Percentiles rank a stretch among this genome's conserved stretches.
Conservation (phyloP, 768 basidiomycete genomes). For the Hemileccinum impolitum region DNA sequence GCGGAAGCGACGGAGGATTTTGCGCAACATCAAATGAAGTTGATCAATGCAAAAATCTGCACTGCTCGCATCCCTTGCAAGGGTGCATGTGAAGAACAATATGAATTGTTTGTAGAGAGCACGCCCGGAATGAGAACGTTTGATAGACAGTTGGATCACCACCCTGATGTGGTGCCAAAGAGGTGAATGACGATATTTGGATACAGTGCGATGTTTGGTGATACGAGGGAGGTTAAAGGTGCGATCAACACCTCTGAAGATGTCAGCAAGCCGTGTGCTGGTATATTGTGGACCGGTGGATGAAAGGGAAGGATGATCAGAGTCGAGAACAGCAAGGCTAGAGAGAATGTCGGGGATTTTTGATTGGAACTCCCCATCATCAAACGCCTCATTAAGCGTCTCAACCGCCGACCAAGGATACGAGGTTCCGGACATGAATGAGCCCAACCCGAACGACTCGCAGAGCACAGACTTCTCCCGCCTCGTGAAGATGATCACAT, state of each 20-base stretch:
- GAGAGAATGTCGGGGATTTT: slow-evolving; percentile 21
- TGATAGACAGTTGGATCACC: slow-evolving; percentile 24
- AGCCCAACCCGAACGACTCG: slow-evolving; percentile 43
- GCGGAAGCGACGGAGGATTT: slow-evolving; percentile 14
- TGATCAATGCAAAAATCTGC: slow-evolving; percentile 14
- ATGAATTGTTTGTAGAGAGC: slow-evolving; percentile 46
- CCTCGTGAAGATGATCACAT: slow-evolving; percentile 37
- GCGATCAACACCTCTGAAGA: slow-evolving; percentile 14
- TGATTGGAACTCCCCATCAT: slow-evolving; percentile 10
- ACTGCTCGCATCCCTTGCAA: slow-evolving; percentile 19
- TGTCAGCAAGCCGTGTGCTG: slow-evolving; percentile 23
- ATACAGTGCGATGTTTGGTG: slow-evolving; percentile 11
- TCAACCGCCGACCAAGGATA: slow-evolving; percentile 21
- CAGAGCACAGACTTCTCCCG: slow-evolving; percentile 22
- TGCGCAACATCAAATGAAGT: slow-evolving; percentile 23
- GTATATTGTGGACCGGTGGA: slow-evolving; percentile 18
- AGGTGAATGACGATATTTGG: slow-evolving; percentile 28
- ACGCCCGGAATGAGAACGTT: slow-evolving; percentile 1
- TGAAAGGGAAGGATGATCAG: neutral
- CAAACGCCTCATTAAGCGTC: slow-evolving; percentile 5
- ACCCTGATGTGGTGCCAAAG: slow-evolving; percentile 35
- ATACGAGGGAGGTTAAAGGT: slow-evolving; percentile 15
- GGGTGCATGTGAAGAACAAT: slow-evolving; percentile 34
- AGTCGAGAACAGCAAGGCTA: slow-evolving; percentile 6
- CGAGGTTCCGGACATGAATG: slow-evolving; percentile 20